These are phyloP conservation scores for Vinca minor DNA, from an alignment of 257 asterid genomes.

Conservation along the genomic window DNA sequence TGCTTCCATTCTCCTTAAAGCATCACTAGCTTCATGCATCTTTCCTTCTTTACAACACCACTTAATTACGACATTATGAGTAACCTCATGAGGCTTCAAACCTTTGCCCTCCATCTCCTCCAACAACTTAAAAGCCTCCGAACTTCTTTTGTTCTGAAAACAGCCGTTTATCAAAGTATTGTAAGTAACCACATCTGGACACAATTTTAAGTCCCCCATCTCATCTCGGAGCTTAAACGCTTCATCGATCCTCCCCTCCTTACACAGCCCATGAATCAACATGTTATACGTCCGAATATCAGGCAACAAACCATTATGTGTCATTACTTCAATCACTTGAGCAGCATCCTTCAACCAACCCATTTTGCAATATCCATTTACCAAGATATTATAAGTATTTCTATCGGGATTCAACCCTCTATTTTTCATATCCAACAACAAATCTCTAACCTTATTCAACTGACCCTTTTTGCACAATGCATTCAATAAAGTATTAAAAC, in stretches of 20 bases:
- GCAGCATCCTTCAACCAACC: conserved; percentile 80
- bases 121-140: conserved; percentile 42
- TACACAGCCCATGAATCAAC: conserved; percentile 62
- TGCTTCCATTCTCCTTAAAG: conserved; percentile 46
- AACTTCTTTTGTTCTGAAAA: conserved; percentile 33
- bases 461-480: conserved; percentile 65
- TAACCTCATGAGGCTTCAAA: conserved; percentile 42
- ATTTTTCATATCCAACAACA: conserved; percentile 62
- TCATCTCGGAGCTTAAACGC: conserved; percentile 55
- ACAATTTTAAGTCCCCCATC: conserved; percentile 55
- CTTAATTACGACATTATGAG: conserved; percentile 65
- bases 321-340: conserved; percentile 60
- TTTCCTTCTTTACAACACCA: conserved; percentile 70
- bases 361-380: conserved; percentile 62
- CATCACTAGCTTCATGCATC: conserved; percentile 55
- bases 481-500: conserved; percentile 60
- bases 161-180: conserved; percentile 73
- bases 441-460: conserved; percentile 51
- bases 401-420: conserved; percentile 53
- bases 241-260: conserved; percentile 48
- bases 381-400: conserved; percentile 63
- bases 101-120: conserved; percentile 64
- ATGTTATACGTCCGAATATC: conserved; percentile 69
- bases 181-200: conserved; percentile 69
- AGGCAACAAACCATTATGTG: conserved; percentile 42